Conservation (phyloP, 2,329 filamentous ascomycete genomes). For the Drechslerella stenobrocha region DNA sequence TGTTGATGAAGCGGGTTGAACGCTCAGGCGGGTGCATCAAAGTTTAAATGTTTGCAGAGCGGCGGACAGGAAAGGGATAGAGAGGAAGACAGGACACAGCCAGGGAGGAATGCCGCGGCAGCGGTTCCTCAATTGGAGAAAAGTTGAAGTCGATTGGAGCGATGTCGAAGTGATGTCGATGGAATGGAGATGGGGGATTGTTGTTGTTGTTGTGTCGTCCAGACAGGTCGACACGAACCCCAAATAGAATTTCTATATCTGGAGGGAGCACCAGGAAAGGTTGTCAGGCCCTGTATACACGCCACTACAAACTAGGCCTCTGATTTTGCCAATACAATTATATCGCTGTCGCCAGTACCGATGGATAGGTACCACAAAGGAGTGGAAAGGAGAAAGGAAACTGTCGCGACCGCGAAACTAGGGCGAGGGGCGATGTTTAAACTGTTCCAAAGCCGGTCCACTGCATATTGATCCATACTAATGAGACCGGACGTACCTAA, state of each 20-base stretch:
- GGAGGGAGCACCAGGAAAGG: too few relatives aligned
- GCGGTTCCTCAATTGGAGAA: background rate
- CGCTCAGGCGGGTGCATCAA: constrained; percentile 22
- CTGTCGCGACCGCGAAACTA: background rate
- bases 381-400: background rate
- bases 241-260: too few relatives aligned
- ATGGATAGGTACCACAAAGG: background rate
- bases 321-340: too few relatives aligned
- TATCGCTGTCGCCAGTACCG: too few relatives aligned
- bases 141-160: background rate
- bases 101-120: background rate
- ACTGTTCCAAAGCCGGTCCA: constrained; percentile 11
- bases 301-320: too few relatives aligned
- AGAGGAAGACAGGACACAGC: background rate
- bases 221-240: background rate
- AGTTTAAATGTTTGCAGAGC: background rate
- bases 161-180: background rate
- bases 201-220: background rate
- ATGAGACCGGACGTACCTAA: background rate
- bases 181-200: background rate
- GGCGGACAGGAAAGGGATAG: background rate
- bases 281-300: too few relatives aligned
- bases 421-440: constrained; percentile 18
- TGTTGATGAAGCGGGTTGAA: background rate
- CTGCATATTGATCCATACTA: background rate